Evolutionary conservation across 2,329 filamentous ascomycete species (phyloP), one percentile per base, ranked within the genome.

Genomic region (Alternaria longipes): DNA sequence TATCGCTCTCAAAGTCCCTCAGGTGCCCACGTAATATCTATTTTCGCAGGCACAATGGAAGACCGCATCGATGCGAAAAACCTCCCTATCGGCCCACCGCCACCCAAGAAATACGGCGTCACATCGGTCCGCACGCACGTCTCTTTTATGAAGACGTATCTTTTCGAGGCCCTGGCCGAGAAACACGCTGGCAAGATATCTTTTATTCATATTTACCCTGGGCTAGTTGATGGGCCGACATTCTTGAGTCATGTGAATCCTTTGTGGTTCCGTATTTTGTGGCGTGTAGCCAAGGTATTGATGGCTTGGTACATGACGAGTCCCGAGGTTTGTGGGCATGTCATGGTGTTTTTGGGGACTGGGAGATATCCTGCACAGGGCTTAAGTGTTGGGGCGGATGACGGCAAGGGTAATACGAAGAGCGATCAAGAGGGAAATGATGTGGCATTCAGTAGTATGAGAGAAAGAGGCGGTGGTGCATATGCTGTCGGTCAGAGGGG

Each of bases 41-140:
- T 80, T 18, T 79, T 74, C 50, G 75, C 74, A 1, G 74, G 75
- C 3, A 65, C 64, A 16, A 51, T 68, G 8, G 77, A 79, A 56
- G 68, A 69, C 20, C 63, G 54, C 8, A 63, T 74, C 53, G 70
- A 63, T n/a, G 47, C 64, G 5, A 60, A 58, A 8, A 68, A 74
- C 28, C 28, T 74, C 6, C 74, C 76, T 0, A 69, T 79, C 16
- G 75, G 78, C 42, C 63, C 54, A 6, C 68, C 71, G 1, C 12
- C 55, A 9, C 42, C 54, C 9, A 38, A 59, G 12, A 60, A 54
- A 8, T 79, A 79, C 28, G 28, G 69, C 11, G 67, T 77, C 20
- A 63, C 62, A 4, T 56, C 59, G n/a, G 70, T 72, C 1, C 69
- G 78, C 47, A 71, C 62, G 5, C 66, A 78, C 59, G 67, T 69